phyloP scores from a whole-genome alignment of 805 yeast species.

The Cyberlindnera japonica region DNA sequence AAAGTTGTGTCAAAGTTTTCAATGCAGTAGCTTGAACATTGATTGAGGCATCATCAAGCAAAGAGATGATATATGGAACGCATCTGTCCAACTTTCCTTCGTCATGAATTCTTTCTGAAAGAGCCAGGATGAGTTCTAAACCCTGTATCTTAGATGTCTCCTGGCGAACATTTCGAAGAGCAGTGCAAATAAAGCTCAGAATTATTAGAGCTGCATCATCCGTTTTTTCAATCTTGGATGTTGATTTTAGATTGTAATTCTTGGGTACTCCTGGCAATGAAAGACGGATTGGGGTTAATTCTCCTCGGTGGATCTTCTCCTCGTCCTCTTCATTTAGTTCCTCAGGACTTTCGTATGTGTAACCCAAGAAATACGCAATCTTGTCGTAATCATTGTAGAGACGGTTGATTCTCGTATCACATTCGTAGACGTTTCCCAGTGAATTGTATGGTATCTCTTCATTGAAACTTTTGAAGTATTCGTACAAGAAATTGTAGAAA shows the following conservation, averaged over 20 bases:
- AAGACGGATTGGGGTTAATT: constrained; percentile 36
- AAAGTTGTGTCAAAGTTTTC: constrained; percentile 60
- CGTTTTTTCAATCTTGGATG: constrained; percentile 29
- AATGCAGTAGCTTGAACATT: constrained; percentile 68
- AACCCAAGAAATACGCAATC: constrained; percentile 39
- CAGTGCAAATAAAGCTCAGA: constrained; percentile 54
- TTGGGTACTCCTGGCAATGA: constrained; percentile 51
- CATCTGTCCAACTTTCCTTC: constrained; percentile 83
- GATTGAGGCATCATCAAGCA: constrained; percentile 64
- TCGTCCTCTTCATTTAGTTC: constrained; percentile 4
- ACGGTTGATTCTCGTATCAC: constrained; percentile 56
- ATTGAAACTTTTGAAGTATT: constrained; percentile 50
- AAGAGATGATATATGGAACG: constrained; percentile 71
- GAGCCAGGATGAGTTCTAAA: constrained; percentile 68
- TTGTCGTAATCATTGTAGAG: constrained; percentile 57
- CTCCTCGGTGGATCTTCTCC: constrained; percentile 11
- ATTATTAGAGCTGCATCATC: constrained; percentile 54
- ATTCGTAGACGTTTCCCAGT: constrained; percentile 34
- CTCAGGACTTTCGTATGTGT: constrained; percentile 23
- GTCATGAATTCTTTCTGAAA: constrained; percentile 75
- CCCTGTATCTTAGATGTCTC: constrained; percentile 63
- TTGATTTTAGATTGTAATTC: constrained; percentile 40
- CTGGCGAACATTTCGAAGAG: constrained; percentile 55
- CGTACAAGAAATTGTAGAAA: constrained; percentile 66
- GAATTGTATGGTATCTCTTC: constrained; percentile 19